Conservation (phyloP, 2,329 filamentous ascomycete genomes). For the Tolypocladium endophyticum region DNA sequence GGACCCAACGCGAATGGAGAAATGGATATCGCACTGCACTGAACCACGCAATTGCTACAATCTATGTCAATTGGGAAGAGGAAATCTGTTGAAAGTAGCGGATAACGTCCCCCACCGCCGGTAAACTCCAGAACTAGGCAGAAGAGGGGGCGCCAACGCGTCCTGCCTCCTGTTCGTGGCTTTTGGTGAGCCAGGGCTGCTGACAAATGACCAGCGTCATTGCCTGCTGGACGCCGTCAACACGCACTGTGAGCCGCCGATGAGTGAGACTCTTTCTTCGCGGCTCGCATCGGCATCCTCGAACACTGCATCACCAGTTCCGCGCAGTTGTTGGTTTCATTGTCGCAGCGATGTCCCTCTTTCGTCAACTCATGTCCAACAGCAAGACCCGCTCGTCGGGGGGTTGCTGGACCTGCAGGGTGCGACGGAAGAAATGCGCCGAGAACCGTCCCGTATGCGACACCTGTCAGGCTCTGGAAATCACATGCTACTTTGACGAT, state of each 20-base stretch:
- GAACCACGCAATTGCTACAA: no score
- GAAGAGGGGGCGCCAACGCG: background rate
- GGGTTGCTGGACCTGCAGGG: slow-evolving; percentile 51
- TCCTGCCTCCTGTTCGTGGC: background rate
- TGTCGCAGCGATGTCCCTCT: slow-evolving; percentile 9
- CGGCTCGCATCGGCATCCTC: background rate
- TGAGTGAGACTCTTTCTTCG: background rate
- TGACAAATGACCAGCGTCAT: background rate
- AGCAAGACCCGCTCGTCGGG: slow-evolving; percentile 27
- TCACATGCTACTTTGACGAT: slow-evolving; percentile 42
- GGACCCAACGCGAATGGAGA: no score
- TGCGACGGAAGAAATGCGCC: slow-evolving; percentile 53
- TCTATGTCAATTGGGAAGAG: no score
- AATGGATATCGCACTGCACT: no score
- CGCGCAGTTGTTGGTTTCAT: background rate
- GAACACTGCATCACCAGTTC: background rate
- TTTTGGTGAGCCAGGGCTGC: background rate
- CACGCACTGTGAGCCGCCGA: background rate
- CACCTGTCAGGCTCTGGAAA: slow-evolving; percentile 40
- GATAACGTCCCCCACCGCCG: no score
- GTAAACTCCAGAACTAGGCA: background rate
- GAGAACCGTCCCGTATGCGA: slow-evolving; percentile 41
- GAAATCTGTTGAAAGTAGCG: no score
- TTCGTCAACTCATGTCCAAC: slow-evolving; percentile 10
- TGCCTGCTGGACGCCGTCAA: background rate